These are phyloP conservation scores for Platanthera zijinensis DNA, from an alignment of 106 monocot species.

Conservation along the genomic window DNA sequence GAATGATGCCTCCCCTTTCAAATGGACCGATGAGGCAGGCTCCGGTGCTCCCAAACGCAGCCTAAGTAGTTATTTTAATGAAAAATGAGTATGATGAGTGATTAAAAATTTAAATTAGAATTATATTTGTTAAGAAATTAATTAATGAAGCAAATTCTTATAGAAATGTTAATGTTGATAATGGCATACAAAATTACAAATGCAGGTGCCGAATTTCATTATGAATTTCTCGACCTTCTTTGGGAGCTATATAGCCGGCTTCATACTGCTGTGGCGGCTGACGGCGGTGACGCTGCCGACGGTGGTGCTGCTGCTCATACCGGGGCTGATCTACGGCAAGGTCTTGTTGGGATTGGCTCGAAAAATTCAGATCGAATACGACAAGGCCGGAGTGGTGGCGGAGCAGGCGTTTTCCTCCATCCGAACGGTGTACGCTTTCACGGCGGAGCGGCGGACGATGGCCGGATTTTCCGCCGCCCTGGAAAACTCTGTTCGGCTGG, in stretches of 20 bases:
- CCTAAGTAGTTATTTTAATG: too few species aligned
- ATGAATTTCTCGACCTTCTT: slow-evolving; percentile 46
- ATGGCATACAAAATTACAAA: neutral
- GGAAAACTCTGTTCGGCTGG: slow-evolving; percentile 51
- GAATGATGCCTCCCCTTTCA: too few species aligned
- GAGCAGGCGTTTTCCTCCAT: slow-evolving; percentile 75
- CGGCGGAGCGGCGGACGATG: slow-evolving; percentile 51
- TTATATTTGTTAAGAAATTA: too few species aligned
- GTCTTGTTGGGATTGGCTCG: slow-evolving; percentile 39
- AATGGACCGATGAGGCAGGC: too few species aligned
- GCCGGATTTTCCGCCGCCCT: slow-evolving; percentile 52
- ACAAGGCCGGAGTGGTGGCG: slow-evolving; percentile 45
- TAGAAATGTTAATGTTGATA: too few species aligned
- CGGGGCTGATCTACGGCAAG: slow-evolving; percentile 51
- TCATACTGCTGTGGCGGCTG: slow-evolving; percentile 50
- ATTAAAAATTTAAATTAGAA: too few species aligned
- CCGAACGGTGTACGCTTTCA: slow-evolving; percentile 75
- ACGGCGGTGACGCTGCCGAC: slow-evolving; percentile 49
- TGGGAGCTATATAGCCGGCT: slow-evolving; percentile 38
- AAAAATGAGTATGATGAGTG: too few species aligned
- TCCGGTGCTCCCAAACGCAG: too few species aligned
- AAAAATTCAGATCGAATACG: slow-evolving; percentile 45
- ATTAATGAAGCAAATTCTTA: too few species aligned
- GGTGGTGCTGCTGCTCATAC: slow-evolving; percentile 48
- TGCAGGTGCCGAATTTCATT: slow-evolving; percentile 64